phyloP scores from a whole-genome alignment of 441 rosid genomes.

The Metrosideros polymorpha region DNA sequence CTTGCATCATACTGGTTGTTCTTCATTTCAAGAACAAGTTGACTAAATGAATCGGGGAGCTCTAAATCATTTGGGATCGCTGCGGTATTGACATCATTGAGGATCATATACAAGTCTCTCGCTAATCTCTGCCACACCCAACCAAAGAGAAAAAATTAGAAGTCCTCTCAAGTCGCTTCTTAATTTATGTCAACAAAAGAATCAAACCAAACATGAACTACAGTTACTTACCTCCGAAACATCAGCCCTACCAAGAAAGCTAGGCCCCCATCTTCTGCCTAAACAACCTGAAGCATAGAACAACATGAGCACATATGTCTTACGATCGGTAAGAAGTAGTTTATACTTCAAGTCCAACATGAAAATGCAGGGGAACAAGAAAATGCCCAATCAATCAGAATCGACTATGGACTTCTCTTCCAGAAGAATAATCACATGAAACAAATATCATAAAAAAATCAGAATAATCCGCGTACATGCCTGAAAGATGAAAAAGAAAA shows the following conservation, averaged over 20 bases:
- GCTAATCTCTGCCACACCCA: constrained; percentile 59
- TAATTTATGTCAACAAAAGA: background rate
- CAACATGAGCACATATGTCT: background rate
- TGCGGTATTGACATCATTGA: constrained; percentile 69
- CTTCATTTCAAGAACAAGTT: constrained; percentile 88
- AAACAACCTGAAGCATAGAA: constrained; percentile 70
- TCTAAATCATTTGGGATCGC: constrained; percentile 77
- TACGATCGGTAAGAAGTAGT: background rate
- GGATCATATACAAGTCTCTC: constrained; percentile 76
- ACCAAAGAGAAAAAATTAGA: constrained; percentile 7
- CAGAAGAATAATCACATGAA: background rate
- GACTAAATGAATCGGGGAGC: constrained; percentile 73
- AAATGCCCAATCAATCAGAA: background rate
- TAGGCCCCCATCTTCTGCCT: constrained; percentile 95
- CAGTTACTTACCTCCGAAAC: constrained; percentile 70
- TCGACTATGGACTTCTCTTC: background rate
- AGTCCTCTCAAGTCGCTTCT: background rate
- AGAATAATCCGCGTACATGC: background rate
- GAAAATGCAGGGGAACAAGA: background rate
- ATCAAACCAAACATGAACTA: background rate
- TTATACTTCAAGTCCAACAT: background rate
- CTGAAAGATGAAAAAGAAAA: background rate
- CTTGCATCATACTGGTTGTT: constrained; percentile 77
- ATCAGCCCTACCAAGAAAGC: constrained; percentile 83
- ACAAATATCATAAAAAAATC: background rate